Percentiles rank a stretch among this genome's conserved stretches.
Evolutionary conservation across 768 basidiomycete genomes (phyloP).

Genomic region (Hydnum rufescens): DNA sequence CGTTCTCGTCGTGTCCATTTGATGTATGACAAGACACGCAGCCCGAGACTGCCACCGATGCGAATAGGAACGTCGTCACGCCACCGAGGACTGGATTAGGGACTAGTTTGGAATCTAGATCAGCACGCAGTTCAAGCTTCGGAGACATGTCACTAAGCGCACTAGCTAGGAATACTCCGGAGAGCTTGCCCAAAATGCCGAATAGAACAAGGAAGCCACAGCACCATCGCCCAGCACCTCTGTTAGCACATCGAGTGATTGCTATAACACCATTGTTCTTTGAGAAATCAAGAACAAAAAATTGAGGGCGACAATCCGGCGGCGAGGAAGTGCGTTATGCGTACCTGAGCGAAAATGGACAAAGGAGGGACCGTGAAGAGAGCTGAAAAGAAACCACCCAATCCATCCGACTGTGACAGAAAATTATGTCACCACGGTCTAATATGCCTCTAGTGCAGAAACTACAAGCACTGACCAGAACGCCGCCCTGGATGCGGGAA

Average conservation of each 20-base stretch:
- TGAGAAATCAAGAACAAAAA: conserved; percentile 4
- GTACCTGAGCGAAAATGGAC: conserved; percentile 52
- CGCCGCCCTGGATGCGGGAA: conserved; percentile 62
- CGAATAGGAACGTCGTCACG: conserved; percentile 75
- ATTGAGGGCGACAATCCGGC: no score
- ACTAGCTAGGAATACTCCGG: conserved; percentile 66
- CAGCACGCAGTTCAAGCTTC: not conserved
- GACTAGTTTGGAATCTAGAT: conserved; percentile 20
- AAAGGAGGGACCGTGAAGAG: conserved; percentile 67
- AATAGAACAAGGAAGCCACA: conserved; percentile 63
- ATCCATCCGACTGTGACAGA: conserved; percentile 39
- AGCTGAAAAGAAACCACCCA: conserved; percentile 61
- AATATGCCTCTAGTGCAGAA: no score
- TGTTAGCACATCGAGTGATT: conserved; percentile 68
- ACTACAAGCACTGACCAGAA: conserved; percentile 28
- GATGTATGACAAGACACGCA: conserved; percentile 44
- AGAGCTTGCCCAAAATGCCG: conserved; percentile 62
- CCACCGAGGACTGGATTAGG: conserved; percentile 69
- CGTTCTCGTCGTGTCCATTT: conserved; percentile 30
- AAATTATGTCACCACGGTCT: not conserved
- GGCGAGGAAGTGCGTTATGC: not conserved
- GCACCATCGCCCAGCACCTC: conserved; percentile 60
- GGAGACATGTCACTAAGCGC: conserved; percentile 21
- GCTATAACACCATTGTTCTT: conserved; percentile 34
- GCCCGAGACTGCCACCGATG: conserved; percentile 51